These are phyloP conservation scores for Violaceomyces palustris DNA, from an alignment of 1,284 basidiomycete species.

Conservation along the genomic window DNA sequence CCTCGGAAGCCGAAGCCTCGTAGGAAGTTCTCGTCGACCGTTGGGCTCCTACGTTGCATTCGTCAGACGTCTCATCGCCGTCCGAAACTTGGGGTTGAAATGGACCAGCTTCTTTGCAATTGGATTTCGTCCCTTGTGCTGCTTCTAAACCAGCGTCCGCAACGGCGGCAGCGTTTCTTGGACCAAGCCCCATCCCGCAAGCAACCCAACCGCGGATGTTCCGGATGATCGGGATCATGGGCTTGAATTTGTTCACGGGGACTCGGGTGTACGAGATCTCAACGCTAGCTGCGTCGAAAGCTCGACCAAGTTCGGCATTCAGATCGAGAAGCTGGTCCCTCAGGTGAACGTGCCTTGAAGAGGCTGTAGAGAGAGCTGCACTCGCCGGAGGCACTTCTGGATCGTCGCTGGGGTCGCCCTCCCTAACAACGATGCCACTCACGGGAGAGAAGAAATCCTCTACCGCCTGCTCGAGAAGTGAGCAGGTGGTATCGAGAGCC, in stretches of 20 bases:
- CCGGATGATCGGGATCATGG: conserved; percentile 11
- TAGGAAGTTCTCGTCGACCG: neutral
- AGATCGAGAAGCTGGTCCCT: conserved; percentile 4
- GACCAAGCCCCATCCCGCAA: conserved; percentile 33
- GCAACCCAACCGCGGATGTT: conserved; percentile 32
- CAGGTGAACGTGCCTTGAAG: neutral
- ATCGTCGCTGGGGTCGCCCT: no score
- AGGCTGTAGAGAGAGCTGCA: neutral
- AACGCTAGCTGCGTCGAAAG: conserved; percentile 26
- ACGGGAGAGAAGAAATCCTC: conserved; percentile 26
- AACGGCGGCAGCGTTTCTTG: neutral
- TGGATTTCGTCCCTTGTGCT: neutral
- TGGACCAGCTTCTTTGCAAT: neutral
- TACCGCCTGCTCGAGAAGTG: conserved; percentile 17
- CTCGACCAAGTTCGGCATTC: conserved; percentile 5
- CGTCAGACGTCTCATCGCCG: neutral
- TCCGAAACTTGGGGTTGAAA: conserved; percentile 1
- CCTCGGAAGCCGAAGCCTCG: no score
- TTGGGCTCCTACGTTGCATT: neutral
- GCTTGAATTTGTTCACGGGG: conserved; percentile 10
- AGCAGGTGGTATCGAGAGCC: conserved; percentile 6
- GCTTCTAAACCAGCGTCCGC: neutral
- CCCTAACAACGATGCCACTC: no score
- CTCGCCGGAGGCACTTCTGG: neutral
- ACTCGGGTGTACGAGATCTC: conserved; percentile 31